phyloP scores from a whole-genome alignment of 2,329 filamentous ascomycete genomes.

The Amphichorda felina region DNA sequence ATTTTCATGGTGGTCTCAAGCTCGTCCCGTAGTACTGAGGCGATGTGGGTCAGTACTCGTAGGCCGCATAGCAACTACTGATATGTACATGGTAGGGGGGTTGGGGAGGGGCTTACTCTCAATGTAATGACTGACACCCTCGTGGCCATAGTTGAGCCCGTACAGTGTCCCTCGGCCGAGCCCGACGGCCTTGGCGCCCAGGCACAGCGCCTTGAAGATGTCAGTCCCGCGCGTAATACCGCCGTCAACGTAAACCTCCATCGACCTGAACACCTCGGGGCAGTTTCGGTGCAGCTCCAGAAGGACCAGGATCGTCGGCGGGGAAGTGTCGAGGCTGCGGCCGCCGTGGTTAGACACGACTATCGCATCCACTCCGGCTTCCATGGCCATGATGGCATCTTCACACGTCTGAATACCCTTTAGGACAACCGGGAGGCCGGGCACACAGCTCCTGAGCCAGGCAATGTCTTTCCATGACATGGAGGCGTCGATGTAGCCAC shows the following conservation, averaged over 20 bases:
- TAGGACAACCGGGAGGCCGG: slow-evolving; percentile 45
- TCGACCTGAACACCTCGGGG: slow-evolving; percentile 44
- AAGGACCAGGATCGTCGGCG: slow-evolving; percentile 15
- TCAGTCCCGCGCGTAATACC: slow-evolving; percentile 54
- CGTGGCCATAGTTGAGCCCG: slow-evolving; percentile 46
- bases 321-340: slow-evolving; percentile 31
- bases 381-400: slow-evolving; percentile 49
- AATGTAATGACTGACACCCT: slow-evolving; percentile 40
- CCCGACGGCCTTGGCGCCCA: slow-evolving; percentile 52
- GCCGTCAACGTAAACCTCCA: slow-evolving; percentile 54
- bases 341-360: slow-evolving; percentile 63
- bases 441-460: slow-evolving; percentile 39
- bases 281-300: slow-evolving; percentile 51
- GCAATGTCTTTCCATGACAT: slow-evolving; percentile 50
- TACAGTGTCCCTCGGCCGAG: slow-evolving; percentile 50
- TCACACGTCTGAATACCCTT: slow-evolving; percentile 60
- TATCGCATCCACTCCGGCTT: slow-evolving; percentile 53
- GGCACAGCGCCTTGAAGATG: slow-evolving; percentile 53
- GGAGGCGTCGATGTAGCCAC: slow-evolving; percentile 43
- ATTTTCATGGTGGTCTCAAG: slow-evolving; percentile 55
- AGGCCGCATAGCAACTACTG: background rate
- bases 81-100: background rate
- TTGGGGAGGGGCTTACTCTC: slow-evolving; percentile 28
- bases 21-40: slow-evolving; percentile 37
- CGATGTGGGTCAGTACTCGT: background rate